Conservation (phyloP, 805 yeast genomes). For the Candida pini region DNA sequence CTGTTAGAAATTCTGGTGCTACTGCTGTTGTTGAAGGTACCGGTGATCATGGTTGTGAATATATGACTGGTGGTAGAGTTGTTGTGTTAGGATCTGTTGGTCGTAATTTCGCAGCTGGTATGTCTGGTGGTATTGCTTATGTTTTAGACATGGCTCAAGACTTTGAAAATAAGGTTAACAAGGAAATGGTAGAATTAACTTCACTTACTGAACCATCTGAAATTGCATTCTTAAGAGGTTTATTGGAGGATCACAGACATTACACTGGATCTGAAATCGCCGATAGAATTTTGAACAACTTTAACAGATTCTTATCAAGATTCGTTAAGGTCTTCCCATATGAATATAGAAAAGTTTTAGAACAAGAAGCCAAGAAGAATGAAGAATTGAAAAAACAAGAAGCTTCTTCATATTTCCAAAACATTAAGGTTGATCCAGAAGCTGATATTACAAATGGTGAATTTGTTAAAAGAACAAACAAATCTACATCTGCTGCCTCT, state of each 20-base stretch:
- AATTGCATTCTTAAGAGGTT: conserved; percentile 87
- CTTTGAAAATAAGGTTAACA: conserved; percentile 72
- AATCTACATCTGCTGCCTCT: conserved; percentile 28
- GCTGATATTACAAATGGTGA: conserved; percentile 90
- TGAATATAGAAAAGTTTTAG: conserved; percentile 87
- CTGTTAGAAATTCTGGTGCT: conserved; percentile 98
- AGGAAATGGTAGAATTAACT: conserved; percentile 75
- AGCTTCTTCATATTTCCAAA: conserved; percentile 57
- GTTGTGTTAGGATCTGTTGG: conserved; percentile 90
- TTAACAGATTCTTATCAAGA: conserved; percentile 80
- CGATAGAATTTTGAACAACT: conserved; percentile 72
- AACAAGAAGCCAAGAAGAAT: conserved; percentile 60
- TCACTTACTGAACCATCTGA: conserved; percentile 80
- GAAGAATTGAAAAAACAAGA: conserved; percentile 64
- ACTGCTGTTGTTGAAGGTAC: conserved; percentile 94
- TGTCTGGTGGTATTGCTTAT: conserved; percentile 99
- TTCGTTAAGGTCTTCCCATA: conserved; percentile 90
- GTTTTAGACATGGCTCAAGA: conserved; percentile 95
- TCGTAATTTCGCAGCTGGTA: conserved; percentile 94
- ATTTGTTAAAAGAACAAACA: conserved; percentile 54
- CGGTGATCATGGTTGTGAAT: conserved; percentile 99
- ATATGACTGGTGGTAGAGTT: conserved; percentile 99
- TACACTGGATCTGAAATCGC: conserved; percentile 93
- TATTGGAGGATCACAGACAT: conserved; percentile 92
- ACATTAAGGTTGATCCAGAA: conserved; percentile 76